A percentile compares a stretch with the other conserved stretches of the same genome.
phyloP scores from a whole-genome alignment of 345 rosid genomes.

The Salix caprea region DNA sequence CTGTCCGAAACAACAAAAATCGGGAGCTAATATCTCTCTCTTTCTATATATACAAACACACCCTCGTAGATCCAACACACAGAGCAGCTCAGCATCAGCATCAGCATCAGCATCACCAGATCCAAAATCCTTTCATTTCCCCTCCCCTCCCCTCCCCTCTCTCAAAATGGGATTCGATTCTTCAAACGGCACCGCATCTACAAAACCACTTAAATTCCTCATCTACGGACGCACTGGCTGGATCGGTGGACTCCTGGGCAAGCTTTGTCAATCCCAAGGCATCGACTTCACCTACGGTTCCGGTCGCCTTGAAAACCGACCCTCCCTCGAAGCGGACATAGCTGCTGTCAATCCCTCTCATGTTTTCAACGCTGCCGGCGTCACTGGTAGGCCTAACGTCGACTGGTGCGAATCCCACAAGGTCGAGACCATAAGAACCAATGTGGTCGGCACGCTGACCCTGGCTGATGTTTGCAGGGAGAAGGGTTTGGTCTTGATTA shows the following conservation, averaged over 20 bases:
- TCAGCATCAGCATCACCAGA: background rate
- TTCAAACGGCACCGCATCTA: slow-evolving; percentile 43
- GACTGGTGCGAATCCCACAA: slow-evolving; percentile 95
- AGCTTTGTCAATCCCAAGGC: slow-evolving; percentile 60
- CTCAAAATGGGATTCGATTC: slow-evolving; percentile 43
- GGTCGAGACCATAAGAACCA: slow-evolving; percentile 86
- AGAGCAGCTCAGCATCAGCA: background rate
- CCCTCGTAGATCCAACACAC: background rate
- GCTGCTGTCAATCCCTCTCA: slow-evolving; percentile 62
- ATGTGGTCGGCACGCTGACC: slow-evolving; percentile 81
- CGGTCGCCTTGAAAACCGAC: slow-evolving; percentile 78
- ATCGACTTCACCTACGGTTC: slow-evolving; percentile 65
- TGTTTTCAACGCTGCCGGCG: slow-evolving; percentile 93
- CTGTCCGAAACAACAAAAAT: background rate
- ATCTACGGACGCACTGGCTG: slow-evolving; percentile 92
- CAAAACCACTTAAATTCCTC: slow-evolving; percentile 54
- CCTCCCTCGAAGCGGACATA: slow-evolving; percentile 59
- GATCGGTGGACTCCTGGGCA: slow-evolving; percentile 87
- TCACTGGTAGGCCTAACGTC: slow-evolving; percentile 87
- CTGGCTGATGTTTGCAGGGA: slow-evolving; percentile 78
- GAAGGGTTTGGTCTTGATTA: slow-evolving; percentile 62
- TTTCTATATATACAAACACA: background rate
- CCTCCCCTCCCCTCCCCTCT: background rate
- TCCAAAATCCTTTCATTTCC: background rate
- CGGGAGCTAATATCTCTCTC: background rate